Evolutionary conservation across 345 rosid genomes (phyloP).

Genomic region (Gossypium sturtianum): DNA sequence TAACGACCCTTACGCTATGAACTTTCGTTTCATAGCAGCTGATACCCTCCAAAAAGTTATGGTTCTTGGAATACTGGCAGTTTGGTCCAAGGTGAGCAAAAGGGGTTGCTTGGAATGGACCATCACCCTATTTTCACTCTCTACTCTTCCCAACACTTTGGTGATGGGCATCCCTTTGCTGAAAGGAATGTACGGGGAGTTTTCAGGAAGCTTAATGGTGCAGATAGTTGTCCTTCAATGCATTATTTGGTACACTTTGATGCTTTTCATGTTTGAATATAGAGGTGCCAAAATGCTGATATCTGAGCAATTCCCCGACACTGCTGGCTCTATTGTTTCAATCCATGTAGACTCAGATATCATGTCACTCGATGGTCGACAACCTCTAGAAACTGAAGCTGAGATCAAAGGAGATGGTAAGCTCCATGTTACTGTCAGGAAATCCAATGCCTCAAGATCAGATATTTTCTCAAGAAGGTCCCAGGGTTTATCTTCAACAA

Average conservation of each 20-base stretch:
- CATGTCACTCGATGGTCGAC: constrained; percentile 67
- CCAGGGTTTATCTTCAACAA: constrained; percentile 42
- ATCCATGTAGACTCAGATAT: constrained; percentile 70
- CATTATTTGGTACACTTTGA: constrained; percentile 75
- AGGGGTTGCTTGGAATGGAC: constrained; percentile 69
- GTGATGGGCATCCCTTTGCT: constrained; percentile 78
- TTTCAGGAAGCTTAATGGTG: constrained; percentile 68
- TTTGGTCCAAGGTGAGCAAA: constrained; percentile 45
- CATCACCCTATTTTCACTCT: constrained; percentile 64
- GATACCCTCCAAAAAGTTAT: constrained; percentile 64
- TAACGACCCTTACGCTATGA: constrained; percentile 63
- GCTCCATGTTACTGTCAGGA: constrained; percentile 61
- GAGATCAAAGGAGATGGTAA: constrained; percentile 66
- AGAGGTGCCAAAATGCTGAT: constrained; percentile 59
- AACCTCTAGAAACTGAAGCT: constrained; percentile 65
- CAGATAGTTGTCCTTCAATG: constrained; percentile 76
- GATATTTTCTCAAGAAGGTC: constrained; percentile 58
- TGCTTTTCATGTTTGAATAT: constrained; percentile 68
- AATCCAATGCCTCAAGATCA: constrained; percentile 66
- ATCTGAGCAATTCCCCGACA: constrained; percentile 68
- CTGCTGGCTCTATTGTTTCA: constrained; percentile 63
- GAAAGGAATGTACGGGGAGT: constrained; percentile 68
- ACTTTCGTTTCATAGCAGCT: constrained; percentile 68
- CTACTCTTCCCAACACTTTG: constrained; percentile 70
- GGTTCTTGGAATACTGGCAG: constrained; percentile 36